Evolutionary conservation across 306 rosid genomes (phyloP).

Genomic region (Prosopis cineraria): DNA sequence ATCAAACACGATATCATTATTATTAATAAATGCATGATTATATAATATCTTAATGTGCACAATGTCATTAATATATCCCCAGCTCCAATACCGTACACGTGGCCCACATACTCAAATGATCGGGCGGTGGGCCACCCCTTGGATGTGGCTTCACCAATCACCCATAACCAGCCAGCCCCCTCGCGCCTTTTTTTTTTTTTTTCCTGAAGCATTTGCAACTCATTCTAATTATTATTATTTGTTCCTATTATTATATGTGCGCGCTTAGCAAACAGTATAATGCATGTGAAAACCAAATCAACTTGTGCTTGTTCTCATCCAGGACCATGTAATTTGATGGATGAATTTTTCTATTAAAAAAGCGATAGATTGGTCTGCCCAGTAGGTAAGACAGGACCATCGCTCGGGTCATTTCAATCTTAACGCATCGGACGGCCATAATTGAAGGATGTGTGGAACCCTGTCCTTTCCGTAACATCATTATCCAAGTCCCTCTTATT

Average conservation of each 20-base stretch:
- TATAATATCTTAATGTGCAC: conserved; percentile 35
- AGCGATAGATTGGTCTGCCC: conserved; percentile 29
- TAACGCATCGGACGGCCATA: conserved; percentile 37
- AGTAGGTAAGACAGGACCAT: conserved; percentile 55
- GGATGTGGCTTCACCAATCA: conserved; percentile 47
- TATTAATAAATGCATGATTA: conserved; percentile 44
- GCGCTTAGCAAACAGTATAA: conserved; percentile 45
- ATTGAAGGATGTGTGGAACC: conserved; percentile 25
- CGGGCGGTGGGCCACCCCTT: conserved; percentile 34
- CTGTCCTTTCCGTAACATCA: conserved; percentile 39
- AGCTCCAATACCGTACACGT: conserved; percentile 48
- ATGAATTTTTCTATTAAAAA: conserved; percentile 24
- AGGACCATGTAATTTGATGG: conserved; percentile 42
- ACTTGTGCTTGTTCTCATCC: conserved; percentile 28
- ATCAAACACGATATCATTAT: conserved; percentile 35
- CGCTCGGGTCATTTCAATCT: conserved; percentile 28
- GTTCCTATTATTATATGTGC: conserved; percentile 29
- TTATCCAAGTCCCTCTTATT: conserved; percentile 6
- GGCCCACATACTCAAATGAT: conserved; percentile 56
- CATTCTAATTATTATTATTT: conserved; percentile 25
- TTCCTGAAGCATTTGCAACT: conserved; percentile 37
- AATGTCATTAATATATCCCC: conserved; percentile 40
- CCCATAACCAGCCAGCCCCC: conserved; percentile 21
- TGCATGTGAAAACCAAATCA: conserved; percentile 56
- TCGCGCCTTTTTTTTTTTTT: conserved; percentile 37